These are phyloP conservation scores for Chimonanthus praecox DNA, from an alignment of 164 flowering plant species.

Conservation along the genomic window DNA sequence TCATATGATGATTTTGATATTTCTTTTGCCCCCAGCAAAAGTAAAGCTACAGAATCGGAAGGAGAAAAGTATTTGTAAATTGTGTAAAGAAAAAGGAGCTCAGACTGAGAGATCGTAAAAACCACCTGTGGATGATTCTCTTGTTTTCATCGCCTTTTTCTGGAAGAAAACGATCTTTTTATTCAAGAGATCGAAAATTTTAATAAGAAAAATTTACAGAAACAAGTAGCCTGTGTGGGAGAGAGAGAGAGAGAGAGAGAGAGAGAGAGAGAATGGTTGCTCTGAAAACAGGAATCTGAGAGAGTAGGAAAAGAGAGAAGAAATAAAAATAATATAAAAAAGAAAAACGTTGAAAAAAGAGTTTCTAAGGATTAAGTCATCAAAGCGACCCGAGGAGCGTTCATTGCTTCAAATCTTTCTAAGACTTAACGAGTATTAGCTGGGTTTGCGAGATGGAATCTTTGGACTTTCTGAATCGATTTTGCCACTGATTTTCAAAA, in stretches of 20 bases:
- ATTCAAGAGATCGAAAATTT: not conserved
- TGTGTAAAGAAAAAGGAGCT: too few relatives aligned
- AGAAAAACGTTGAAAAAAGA: too few relatives aligned
- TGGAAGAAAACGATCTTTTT: not conserved
- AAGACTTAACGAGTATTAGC: too few relatives aligned
- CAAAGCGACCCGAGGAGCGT: not conserved
- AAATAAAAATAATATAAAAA: too few relatives aligned
- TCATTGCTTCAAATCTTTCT: not conserved
- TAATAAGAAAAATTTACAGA: not conserved
- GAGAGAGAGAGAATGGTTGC: not conserved
- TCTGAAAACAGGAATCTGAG: not conserved
- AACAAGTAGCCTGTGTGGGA: not conserved
- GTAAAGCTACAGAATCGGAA: not conserved
- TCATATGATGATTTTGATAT: not conserved
- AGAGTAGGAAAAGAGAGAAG: not conserved
- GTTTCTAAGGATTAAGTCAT: not conserved
- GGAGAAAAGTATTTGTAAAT: too few relatives aligned
- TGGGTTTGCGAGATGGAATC: constrained; percentile 16
- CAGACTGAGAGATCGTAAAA: too few relatives aligned
- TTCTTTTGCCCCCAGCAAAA: not conserved
- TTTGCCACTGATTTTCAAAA: not conserved
- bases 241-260: constrained; percentile 3
- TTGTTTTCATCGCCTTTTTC: not conserved
- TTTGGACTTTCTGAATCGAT: constrained; percentile 2
- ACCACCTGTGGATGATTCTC: not conserved